A percentile compares a stretch with the other conserved stretches of the same genome.
These are phyloP conservation scores for Corynascus novoguineensis DNA, from an alignment of 495 filamentous ascomycete genomes.

Conservation along the genomic window DNA sequence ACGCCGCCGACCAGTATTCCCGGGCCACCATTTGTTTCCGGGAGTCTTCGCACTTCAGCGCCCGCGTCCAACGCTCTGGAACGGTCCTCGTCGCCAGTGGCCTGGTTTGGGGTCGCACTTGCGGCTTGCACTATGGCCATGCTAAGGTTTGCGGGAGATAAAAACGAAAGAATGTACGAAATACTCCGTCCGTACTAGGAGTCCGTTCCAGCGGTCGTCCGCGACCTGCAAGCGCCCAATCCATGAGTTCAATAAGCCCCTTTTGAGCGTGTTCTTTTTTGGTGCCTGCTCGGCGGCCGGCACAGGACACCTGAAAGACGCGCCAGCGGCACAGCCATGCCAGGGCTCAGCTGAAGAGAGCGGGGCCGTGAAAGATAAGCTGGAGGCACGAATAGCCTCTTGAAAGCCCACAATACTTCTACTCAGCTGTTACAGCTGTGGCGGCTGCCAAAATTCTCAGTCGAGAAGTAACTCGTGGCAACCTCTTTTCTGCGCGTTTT, in stretches of 20 bases:
- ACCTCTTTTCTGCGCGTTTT: neutral
- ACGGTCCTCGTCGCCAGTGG: neutral
- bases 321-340: conserved; percentile 6
- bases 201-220: too few species aligned
- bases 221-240: too few species aligned
- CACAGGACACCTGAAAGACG: neutral
- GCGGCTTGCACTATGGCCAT: too few species aligned
- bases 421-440: too few species aligned
- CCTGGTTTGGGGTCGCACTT: neutral
- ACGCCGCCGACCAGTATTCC: neutral
- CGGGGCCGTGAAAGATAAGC: conserved; percentile 4
- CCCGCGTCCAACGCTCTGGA: neutral
- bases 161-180: too few species aligned
- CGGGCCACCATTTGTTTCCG: neutral
- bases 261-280: too few species aligned
- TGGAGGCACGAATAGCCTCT: neutral
- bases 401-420: too few species aligned
- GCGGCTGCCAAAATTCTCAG: too few species aligned
- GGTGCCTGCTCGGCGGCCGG: neutral
- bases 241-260: neutral
- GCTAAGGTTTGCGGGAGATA: too few species aligned
- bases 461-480: neutral
- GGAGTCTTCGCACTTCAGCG: neutral
- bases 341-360: neutral
- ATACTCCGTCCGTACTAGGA: too few species aligned